Conservation (phyloP, 768 basidiomycete genomes). For the Russula lepida region DNA sequence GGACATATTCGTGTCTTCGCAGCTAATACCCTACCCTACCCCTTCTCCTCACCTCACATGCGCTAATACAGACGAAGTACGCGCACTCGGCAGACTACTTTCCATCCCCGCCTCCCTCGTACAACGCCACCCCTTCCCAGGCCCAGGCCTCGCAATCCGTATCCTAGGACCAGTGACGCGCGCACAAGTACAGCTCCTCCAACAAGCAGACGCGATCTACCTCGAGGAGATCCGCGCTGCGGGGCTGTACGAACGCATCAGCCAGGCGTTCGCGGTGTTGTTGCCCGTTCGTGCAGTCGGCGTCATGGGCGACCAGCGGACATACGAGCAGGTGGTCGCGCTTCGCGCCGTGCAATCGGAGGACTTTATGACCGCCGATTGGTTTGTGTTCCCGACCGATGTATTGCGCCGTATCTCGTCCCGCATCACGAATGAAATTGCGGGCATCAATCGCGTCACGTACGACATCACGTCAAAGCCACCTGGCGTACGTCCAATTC, state of each 20-base stretch:
- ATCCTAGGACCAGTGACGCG: constrained; percentile 94
- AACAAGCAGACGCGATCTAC: constrained; percentile 91
- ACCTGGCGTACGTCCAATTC: constrained; percentile 57
- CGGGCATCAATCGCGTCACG: constrained; percentile 92
- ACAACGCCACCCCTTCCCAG: constrained; percentile 97
- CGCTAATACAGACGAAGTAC: constrained; percentile 72
- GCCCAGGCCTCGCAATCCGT: constrained; percentile 95
- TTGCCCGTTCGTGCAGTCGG: constrained; percentile 96
- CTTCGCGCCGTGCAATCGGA: constrained; percentile 94
- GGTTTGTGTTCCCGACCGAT: constrained; percentile 95
- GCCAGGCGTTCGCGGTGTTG: constrained; percentile 94
- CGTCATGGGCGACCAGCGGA: constrained; percentile 94
- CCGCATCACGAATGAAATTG: constrained; percentile 95
- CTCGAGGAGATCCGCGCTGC: constrained; percentile 97
- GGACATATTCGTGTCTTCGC: neutral
- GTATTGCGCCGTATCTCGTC: constrained; percentile 88
- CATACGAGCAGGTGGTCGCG: constrained; percentile 96
- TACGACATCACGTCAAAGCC: constrained; percentile 98
- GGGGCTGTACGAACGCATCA: constrained; percentile 84
- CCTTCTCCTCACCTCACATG: neutral
- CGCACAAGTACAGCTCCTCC: constrained; percentile 84
- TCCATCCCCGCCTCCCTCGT: constrained; percentile 89
- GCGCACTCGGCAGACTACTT: constrained; percentile 83
- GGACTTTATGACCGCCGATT: constrained; percentile 99
- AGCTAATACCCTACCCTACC: neutral